Conservation (phyloP, 2,329 filamentous ascomycete species). For the Ceratocystis diversiconidia region DNA sequence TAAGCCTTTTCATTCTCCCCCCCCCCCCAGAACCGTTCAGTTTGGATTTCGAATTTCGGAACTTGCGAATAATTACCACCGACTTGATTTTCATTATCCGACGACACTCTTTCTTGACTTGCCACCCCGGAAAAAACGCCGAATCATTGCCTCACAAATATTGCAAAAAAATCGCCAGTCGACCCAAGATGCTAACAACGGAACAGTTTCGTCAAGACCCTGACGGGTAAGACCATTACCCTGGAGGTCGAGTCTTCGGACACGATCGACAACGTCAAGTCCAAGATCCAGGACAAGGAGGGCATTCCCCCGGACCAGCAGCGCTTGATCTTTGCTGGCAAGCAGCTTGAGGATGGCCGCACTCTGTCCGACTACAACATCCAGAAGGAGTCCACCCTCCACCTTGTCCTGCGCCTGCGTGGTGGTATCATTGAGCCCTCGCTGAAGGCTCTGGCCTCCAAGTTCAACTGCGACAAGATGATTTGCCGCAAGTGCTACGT, state of each 20-base stretch:
- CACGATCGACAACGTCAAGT: conserved; percentile 99
- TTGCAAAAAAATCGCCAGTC: conserved; percentile 5
- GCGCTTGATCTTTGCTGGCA: conserved; percentile 96
- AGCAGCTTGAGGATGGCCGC: conserved; percentile 97
- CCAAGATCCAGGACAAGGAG: conserved; percentile 99
- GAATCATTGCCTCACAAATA: conserved; percentile 10
- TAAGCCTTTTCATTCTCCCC: conserved; percentile 36
- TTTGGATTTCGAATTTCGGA: background rate
- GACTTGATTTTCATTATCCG: conserved; percentile 16
- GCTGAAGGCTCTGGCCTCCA: conserved; percentile 93
- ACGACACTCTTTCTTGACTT: background rate
- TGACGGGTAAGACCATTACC: conserved; percentile 99
- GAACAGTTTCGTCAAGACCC: conserved; percentile 96
- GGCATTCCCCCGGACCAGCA: conserved; percentile 96
- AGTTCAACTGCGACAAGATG: conserved; percentile 99
- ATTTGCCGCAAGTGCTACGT: conserved; percentile 99
- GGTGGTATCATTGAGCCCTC: conserved; percentile 99
- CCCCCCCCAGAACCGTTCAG: background rate
- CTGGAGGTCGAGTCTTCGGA: conserved; percentile 98
- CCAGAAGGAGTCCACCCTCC: conserved; percentile 98
- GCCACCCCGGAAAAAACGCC: conserved; percentile 17
- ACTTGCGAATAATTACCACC: background rate
- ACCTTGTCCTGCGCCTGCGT: conserved; percentile 96
- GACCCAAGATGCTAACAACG: conserved; percentile 21
- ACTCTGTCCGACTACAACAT: conserved; percentile 98